Base-by-base conservation (phyloP, 495 filamentous ascomycete genomes). In the Chaetomidium leptoderma region DNA sequence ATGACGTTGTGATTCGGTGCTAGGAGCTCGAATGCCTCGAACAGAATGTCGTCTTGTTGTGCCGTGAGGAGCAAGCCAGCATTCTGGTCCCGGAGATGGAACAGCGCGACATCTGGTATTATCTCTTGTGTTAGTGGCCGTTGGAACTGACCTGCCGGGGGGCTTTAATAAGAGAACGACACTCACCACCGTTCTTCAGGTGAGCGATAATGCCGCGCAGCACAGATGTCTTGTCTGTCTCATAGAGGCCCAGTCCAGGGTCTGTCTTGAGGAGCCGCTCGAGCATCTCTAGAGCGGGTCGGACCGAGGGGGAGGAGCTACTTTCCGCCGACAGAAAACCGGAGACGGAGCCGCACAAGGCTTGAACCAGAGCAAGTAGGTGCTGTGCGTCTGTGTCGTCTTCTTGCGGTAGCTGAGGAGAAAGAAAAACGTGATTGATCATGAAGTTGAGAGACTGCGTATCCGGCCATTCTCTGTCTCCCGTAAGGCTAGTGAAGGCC, bases 341-440 rank as follows among this genome's bases (percentile, higher is more conserved):
- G 6, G 23, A 5, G 16, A 45, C 43, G 24, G 43, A 45, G 14
- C 29, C 43, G 43, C 43, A 11, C 11, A 45, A 23, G 23, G 43
- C 24, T 29, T 11, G 43, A 29, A 45, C 16, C 6, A 24, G 27
- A 24, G 43, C 14, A 66, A 37, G 36, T 72, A 44, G 8, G 70
- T 33, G 43, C 29, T 27, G 4, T 57, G 26, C 42, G 10, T 69
- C 64, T 46, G 40, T 29, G 39, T 84, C 77, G 26, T 76, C 69
- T 0, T 55, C 3, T 33, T 85, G 75, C 0, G 85, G 84, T 0
- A 87, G 63, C 26, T 78, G 70, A 0, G 82, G 81, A 0, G 83
- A 84, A 0, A 88, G 72, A 51, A 85, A 81, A 21, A 88, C 68
- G 66, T 88, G 83, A 48, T 85, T 67, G 59, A 82, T 66, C 8